phyloP scores from a whole-genome alignment of 257 asterid species.

The Solanum arcanum region DNA sequence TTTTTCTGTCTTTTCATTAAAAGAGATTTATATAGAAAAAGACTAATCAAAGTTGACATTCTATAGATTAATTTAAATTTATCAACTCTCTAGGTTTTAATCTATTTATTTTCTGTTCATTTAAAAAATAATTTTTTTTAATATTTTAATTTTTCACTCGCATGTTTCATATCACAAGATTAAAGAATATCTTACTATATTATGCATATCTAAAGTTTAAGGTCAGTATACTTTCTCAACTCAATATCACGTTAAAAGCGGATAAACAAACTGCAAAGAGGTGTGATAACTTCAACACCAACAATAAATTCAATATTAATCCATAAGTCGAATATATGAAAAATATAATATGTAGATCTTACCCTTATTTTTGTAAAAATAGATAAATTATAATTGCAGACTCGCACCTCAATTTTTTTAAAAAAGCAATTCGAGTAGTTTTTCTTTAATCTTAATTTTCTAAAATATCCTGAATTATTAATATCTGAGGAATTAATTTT shows the following conservation, averaged over 20 bases:
- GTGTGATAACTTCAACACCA: background rate
- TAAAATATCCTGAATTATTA: background rate
- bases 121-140: no score
- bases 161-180: background rate
- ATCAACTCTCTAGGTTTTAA: background rate
- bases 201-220: background rate
- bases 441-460: no score
- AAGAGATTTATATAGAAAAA: background rate
- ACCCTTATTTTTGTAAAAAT: background rate
- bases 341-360: background rate
- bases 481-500: background rate
- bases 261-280: background rate
- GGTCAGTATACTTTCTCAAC: background rate
- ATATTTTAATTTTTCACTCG: no score
- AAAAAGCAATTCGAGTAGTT: background rate
- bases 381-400: background rate
- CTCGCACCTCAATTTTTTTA: background rate
- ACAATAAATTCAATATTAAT: background rate
- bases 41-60: background rate
- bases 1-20: background rate
- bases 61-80: background rate
- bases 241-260: background rate
- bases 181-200: background rate
- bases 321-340: accelerated
- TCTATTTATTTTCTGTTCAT: no score